Conservation (phyloP, 352 stramenopile genomes). For the Pythium coloratum region DNA sequence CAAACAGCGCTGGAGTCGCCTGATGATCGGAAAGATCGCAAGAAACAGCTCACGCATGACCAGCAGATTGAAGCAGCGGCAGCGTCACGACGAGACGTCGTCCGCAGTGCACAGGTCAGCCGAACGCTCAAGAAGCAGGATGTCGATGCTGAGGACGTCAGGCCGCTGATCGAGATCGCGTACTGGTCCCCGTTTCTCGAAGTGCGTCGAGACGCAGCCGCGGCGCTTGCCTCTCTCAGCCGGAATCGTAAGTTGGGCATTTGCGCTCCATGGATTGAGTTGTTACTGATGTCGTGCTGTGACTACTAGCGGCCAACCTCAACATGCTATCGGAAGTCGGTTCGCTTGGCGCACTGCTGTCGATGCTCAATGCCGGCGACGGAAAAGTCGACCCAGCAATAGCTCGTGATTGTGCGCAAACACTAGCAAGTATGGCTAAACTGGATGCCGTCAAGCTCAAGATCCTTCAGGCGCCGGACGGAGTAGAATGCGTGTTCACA, state of each 20-base stretch:
- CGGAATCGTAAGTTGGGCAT: slow-evolving; percentile 56
- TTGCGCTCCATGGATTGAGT: neutral
- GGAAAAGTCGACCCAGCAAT: slow-evolving; percentile 59
- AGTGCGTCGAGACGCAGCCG: slow-evolving; percentile 73
- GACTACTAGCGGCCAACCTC: slow-evolving; percentile 55
- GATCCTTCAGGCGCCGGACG: slow-evolving; percentile 63
- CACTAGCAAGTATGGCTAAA: slow-evolving; percentile 57
- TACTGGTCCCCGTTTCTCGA: slow-evolving; percentile 87
- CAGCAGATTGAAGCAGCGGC: slow-evolving; percentile 25
- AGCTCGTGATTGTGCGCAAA: slow-evolving; percentile 62
- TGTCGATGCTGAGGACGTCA: slow-evolving; percentile 64
- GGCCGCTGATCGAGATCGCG: slow-evolving; percentile 81
- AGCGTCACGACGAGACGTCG: slow-evolving; percentile 15
- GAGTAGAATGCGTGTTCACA: slow-evolving; percentile 69
- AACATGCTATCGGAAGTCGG: slow-evolving; percentile 67
- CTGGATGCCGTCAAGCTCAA: slow-evolving; percentile 55
- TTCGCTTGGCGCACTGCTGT: slow-evolving; percentile 68
- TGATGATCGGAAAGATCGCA: slow-evolving; percentile 1
- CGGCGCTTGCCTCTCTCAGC: slow-evolving; percentile 69
- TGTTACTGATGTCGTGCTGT: neutral
- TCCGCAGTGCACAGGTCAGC: slow-evolving; percentile 23
- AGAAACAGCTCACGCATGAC: slow-evolving; percentile 22
- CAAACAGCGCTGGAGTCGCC: slow-evolving; percentile 3
- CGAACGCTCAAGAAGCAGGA: slow-evolving; percentile 45
- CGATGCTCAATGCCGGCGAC: slow-evolving; percentile 59